phyloP scores from a whole-genome alignment of 805 yeast species.

The Ogataea kodamae region DNA sequence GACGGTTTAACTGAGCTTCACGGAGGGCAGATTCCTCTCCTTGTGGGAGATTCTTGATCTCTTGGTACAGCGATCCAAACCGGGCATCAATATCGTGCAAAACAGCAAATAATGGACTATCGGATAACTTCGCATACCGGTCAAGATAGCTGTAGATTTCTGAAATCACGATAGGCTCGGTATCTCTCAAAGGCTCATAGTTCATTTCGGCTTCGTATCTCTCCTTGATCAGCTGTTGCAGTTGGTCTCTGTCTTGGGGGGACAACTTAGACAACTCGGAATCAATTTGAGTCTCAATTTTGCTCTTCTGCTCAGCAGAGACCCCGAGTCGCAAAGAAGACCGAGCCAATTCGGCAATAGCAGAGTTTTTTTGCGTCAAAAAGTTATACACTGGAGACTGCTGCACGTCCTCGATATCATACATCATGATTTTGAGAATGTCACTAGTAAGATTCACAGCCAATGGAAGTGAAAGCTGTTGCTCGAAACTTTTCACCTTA shows the following conservation, averaged over 20 bases:
- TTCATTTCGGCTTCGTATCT: constrained; percentile 9
- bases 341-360: constrained; percentile 20
- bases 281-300: constrained; percentile 1
- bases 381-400: constrained; percentile 21
- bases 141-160: constrained; percentile 5
- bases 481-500: constrained; percentile 18
- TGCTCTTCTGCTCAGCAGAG: constrained; percentile 6
- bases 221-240: constrained; percentile 5
- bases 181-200: constrained; percentile 4
- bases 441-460: constrained; percentile 19
- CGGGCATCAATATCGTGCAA: constrained; percentile 24
- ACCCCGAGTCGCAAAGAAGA: not conserved
- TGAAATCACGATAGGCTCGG: constrained; percentile 6
- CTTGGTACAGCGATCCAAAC: constrained; percentile 22
- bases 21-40: constrained; percentile 21
- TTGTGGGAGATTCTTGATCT: constrained; percentile 19
- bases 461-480: constrained; percentile 16
- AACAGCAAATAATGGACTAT: constrained; percentile 22
- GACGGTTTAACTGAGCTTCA: constrained; percentile 17
- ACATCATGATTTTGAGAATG: constrained; percentile 18
- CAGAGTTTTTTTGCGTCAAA: constrained; percentile 16
- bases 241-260: constrained; percentile 1
- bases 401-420: constrained; percentile 18
- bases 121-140: constrained; percentile 19
- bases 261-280: not conserved